phyloP scores from a whole-genome alignment of 306 rosid genomes.

The Vigna unguiculata region DNA sequence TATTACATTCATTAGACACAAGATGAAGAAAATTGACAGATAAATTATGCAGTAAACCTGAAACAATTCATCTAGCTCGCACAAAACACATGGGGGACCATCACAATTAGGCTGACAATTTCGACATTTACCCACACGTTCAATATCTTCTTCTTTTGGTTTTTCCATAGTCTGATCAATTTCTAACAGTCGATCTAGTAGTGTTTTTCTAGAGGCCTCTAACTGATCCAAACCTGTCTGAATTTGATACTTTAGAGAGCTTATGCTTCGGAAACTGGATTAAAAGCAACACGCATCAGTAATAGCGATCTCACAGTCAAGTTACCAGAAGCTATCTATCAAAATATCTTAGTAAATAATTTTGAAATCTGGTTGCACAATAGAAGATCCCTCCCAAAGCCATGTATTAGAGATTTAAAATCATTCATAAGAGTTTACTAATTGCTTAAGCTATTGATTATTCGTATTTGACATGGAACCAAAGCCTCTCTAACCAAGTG shows the following conservation, averaged over 20 bases:
- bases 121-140: constrained; percentile 81
- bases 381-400: constrained; percentile 27
- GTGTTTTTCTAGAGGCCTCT: constrained; percentile 75
- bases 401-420: constrained; percentile 20
- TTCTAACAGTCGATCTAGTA: constrained; percentile 83
- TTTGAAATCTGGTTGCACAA: constrained; percentile 38
- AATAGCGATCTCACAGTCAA: constrained; percentile 21
- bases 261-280: constrained; percentile 81
- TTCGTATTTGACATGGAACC: neutral
- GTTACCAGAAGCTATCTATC: constrained; percentile 28
- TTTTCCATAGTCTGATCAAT: constrained; percentile 83
- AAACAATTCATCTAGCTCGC: constrained; percentile 87
- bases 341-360: constrained; percentile 30
- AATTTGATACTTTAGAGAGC: constrained; percentile 77
- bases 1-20: constrained; percentile 17
- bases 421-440: neutral
- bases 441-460: neutral
- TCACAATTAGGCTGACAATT: constrained; percentile 75
- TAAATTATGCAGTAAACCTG: constrained; percentile 61
- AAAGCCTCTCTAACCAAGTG: constrained; percentile 17
- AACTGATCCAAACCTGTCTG: constrained; percentile 89
- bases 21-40: constrained; percentile 44
- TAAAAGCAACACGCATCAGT: constrained; percentile 42
- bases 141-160: constrained; percentile 88
- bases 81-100: constrained; percentile 81